Evolutionary conservation across 169 alveolate species (phyloP).

Genomic region (Plasmodium falciparum): DNA sequence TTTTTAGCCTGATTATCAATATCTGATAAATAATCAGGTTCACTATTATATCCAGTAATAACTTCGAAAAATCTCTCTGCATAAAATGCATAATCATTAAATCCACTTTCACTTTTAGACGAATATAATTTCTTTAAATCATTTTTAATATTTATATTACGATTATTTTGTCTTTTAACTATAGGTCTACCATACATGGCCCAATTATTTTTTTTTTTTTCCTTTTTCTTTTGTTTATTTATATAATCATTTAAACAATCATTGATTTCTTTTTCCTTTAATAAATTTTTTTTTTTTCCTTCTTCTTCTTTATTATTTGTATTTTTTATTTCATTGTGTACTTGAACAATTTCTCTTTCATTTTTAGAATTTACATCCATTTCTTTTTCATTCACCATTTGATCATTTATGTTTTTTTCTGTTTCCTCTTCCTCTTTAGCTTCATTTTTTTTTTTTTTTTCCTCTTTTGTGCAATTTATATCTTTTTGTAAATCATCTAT

Average conservation of each 20-base stretch:
- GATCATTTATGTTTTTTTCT: neutral
- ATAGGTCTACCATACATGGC: slow-evolving; percentile 71
- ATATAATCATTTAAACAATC: slow-evolving; percentile 49
- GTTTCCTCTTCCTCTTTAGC: neutral
- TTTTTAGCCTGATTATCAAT: neutral
- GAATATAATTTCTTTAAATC: slow-evolving; percentile 33
- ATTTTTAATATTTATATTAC: neutral
- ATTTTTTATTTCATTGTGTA: neutral
- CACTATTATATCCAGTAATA: slow-evolving; percentile 61
- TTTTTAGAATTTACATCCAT: neutral
- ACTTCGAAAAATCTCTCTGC: slow-evolving; percentile 70
- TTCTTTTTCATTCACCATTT: neutral
- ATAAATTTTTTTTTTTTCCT: neutral
- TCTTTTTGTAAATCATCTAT: slow-evolving; percentile 13
- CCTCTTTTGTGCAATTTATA: neutral
- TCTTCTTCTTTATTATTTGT: slow-evolving; percentile 1
- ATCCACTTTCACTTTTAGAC: slow-evolving; percentile 62
- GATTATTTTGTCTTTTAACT: slow-evolving; percentile 54
- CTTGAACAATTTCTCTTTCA: neutral
- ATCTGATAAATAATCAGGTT: slow-evolving; percentile 24
- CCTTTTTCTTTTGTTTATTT: slow-evolving; percentile 16
- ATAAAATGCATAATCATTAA: slow-evolving; percentile 28
- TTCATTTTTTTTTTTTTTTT: neutral
- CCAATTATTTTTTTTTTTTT: slow-evolving; percentile 73
- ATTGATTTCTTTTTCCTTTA: slow-evolving; percentile 9